A percentile compares a stretch with the other conserved stretches of the same genome.
Conservation (phyloP, 805 yeast species). For the Saturnispora sekii region DNA sequence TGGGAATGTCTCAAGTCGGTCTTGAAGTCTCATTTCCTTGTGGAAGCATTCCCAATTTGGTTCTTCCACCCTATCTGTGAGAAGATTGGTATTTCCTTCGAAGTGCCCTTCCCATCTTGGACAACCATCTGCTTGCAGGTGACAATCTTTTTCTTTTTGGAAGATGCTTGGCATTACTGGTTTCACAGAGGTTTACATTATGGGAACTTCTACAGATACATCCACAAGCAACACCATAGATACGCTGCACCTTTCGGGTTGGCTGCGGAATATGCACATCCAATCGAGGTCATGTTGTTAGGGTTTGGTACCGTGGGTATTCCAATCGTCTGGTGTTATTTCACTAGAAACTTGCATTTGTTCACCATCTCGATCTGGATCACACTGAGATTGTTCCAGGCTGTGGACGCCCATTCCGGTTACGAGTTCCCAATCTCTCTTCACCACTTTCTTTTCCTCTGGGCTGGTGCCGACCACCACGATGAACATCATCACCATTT, state of each 20-base stretch:
- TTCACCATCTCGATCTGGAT: slow-evolving; percentile 90
- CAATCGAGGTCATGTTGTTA: slow-evolving; percentile 79
- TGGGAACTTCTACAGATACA: slow-evolving; percentile 81
- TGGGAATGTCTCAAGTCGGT: slow-evolving; percentile 88
- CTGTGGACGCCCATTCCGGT: slow-evolving; percentile 96
- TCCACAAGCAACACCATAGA: slow-evolving; percentile 96
- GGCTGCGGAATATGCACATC: slow-evolving; percentile 97
- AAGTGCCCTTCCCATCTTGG: slow-evolving; percentile 77
- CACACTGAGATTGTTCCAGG: slow-evolving; percentile 81
- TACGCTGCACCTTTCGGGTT: slow-evolving; percentile 97
- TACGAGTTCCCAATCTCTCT: slow-evolving; percentile 97
- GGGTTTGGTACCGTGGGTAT: slow-evolving; percentile 96
- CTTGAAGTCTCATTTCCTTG: slow-evolving; percentile 75
- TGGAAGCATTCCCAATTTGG: slow-evolving; percentile 96
- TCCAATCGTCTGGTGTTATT: slow-evolving; percentile 75
- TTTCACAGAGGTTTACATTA: slow-evolving; percentile 85
- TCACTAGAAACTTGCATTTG: slow-evolving; percentile 71
- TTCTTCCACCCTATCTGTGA: slow-evolving; percentile 90
- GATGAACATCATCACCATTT: slow-evolving; percentile 96
- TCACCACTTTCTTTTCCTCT: slow-evolving; percentile 84
- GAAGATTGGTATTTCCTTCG: slow-evolving; percentile 62
- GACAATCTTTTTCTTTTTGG: slow-evolving; percentile 68
- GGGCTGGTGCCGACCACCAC: slow-evolving; percentile 99
- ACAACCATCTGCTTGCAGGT: slow-evolving; percentile 56
- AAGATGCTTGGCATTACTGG: slow-evolving; percentile 97